Percentiles rank a stretch among this genome's conserved stretches.
These are phyloP conservation scores for Hypoxylon fuscum DNA, from an alignment of 495 filamentous ascomycete genomes.

Conservation along the genomic window DNA sequence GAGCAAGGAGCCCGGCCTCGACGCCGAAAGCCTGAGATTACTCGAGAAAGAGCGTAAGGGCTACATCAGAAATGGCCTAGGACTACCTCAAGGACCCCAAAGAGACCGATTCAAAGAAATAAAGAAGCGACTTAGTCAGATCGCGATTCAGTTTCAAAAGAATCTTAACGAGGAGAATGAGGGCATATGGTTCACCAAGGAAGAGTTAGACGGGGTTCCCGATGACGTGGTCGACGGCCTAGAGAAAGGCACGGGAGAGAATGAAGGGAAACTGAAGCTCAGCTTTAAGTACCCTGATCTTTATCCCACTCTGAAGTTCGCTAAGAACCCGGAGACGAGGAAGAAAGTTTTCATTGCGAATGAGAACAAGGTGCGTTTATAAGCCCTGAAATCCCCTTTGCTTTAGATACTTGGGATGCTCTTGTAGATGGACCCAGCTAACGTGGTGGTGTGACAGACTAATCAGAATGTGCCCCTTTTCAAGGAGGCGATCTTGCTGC, in stretches of 20 bases:
- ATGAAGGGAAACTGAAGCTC: slow-evolving; percentile 66
- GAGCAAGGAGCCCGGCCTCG: slow-evolving; percentile 50
- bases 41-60: slow-evolving; percentile 67
- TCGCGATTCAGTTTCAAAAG: slow-evolving; percentile 66
- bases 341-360: slow-evolving; percentile 65
- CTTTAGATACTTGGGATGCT: background rate
- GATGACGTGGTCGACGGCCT: slow-evolving; percentile 64
- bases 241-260: slow-evolving; percentile 76
- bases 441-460: slow-evolving; percentile 53
- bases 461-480: slow-evolving; percentile 89
- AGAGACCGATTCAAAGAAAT: slow-evolving; percentile 71
- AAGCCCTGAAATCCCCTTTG: no score
- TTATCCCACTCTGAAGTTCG: slow-evolving; percentile 68
- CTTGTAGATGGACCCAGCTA: background rate
- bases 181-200: slow-evolving; percentile 66
- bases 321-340: slow-evolving; percentile 62
- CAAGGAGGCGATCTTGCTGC: slow-evolving; percentile 83
- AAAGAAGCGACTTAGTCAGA: slow-evolving; percentile 67
- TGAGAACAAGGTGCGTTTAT: slow-evolving; percentile 60
- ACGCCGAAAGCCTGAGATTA: slow-evolving; percentile 60
- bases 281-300: slow-evolving; percentile 71
- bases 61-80: slow-evolving; percentile 66
- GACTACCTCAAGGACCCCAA: slow-evolving; percentile 61
- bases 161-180: slow-evolving; percentile 69
- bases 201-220: slow-evolving; percentile 68